Evolutionary conservation across 176 grass and related monocot genomes (phyloP).

Genomic region (Zea mays): DNA sequence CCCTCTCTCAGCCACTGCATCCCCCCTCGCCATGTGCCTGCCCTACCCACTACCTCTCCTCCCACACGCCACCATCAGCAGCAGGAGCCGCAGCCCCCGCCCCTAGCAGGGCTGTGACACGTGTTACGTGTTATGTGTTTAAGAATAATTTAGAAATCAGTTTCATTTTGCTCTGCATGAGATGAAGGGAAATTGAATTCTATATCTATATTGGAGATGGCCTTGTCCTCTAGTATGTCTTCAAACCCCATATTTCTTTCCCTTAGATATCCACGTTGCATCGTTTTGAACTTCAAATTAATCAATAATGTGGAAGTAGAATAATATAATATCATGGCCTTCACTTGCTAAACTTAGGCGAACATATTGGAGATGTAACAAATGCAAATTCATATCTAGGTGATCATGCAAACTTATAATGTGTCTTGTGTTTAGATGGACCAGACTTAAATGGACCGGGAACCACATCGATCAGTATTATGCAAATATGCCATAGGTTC

Average conservation of each 20-base stretch:
- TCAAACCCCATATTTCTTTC: neutral
- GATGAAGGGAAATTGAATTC: neutral
- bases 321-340: neutral
- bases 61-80: too few relatives aligned
- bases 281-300: neutral
- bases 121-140: neutral
- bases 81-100: too few relatives aligned
- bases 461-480: neutral
- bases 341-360: neutral
- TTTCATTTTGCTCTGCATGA: neutral
- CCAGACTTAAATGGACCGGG: too few relatives aligned
- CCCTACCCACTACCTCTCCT: too few relatives aligned
- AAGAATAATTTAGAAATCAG: neutral
- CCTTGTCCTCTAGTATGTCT: neutral
- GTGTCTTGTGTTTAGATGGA: too few relatives aligned
- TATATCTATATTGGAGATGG: neutral
- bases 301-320: constrained; percentile 6
- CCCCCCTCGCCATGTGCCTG: too few relatives aligned
- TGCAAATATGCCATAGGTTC: neutral
- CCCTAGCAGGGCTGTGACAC: too few relatives aligned
- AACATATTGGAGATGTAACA: neutral
- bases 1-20: too few relatives aligned
- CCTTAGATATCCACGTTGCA: neutral
- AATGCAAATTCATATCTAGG: neutral
- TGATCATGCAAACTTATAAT: neutral